Evolutionary conservation across 1,284 basidiomycete genomes (phyloP), one percentile per base, ranked within the genome.

Genomic region (Ustilago cynodontis): DNA sequence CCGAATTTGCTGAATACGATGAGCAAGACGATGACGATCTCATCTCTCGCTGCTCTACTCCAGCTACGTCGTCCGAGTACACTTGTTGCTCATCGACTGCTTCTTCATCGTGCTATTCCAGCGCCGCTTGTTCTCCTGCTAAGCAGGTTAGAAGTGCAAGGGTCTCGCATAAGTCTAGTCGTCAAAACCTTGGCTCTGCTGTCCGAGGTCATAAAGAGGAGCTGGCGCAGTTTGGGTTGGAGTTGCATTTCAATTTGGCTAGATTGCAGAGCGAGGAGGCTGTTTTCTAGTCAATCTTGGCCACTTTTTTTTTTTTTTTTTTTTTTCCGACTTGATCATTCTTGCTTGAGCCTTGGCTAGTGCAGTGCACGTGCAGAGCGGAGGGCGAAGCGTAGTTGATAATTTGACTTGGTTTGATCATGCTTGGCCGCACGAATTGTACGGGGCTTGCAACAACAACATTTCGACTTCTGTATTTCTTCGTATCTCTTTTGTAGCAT

Each of bases 11-110:
- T 26, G 47, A 29, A 24, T 41, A 53, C 37, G 49, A 47, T 1
- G 64, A 54, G 28, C 59, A 56, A 20, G 56, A 62, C 26, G 55
- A 62, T 43, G 66, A 68, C 2, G 53, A 64, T 8, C 13, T 56
- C 13, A 31, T 58, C 18, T 68, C 58, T 35, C 59, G 68, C 6
- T 76, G 68, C 65, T 68, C 57, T 2, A 77, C 69, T 14, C 69
- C 69, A 0, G 52, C 55, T 16, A 67, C 54, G 2, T 43, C 18
- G 14, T 64, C 72, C 39, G 63, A 66, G 26, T 66, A 52, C 28
- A 65, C 61, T 43, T 22, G n/a, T n/a, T 64, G 61, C 20, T 49
- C 29, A 1, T 57, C 53, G 41, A 52, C 58, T 13, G 59, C 65
- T 26, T 49, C 29, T 1, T 57, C 53, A 33, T 61, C 58, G 1